These are phyloP conservation scores for Fusarium goolgardi DNA, from an alignment of 2,329 filamentous ascomycete species.

Conservation along the genomic window DNA sequence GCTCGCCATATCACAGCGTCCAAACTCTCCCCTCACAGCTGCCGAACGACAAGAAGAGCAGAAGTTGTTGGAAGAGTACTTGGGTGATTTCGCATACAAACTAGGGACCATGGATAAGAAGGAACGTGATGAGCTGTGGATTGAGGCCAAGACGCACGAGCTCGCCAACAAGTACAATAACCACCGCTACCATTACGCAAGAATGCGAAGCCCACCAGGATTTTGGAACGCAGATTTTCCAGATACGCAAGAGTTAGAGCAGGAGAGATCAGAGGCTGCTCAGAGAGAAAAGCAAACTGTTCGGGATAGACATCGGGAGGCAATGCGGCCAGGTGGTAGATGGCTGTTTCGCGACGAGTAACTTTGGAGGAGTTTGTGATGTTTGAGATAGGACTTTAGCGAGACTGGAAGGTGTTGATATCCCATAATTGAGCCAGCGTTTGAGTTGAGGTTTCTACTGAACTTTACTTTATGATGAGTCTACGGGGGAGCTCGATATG, in stretches of 20 bases:
- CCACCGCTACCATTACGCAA: slow-evolving; percentile 79
- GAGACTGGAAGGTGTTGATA: neutral
- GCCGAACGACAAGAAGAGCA: slow-evolving; percentile 57
- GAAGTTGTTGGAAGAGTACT: slow-evolving; percentile 64
- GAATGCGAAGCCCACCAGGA: slow-evolving; percentile 80
- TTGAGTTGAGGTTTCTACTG: neutral
- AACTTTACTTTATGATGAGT: neutral
- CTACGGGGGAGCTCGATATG: neutral
- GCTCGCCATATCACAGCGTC: slow-evolving; percentile 68
- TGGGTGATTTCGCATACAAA: slow-evolving; percentile 70
- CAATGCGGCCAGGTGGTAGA: slow-evolving; percentile 78
- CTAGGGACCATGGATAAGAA: slow-evolving; percentile 66
- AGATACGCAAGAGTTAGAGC: slow-evolving; percentile 80
- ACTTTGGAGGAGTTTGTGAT: slow-evolving; percentile 1
- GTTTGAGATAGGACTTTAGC: slow-evolving; percentile 2
- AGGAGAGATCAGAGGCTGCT: slow-evolving; percentile 73
- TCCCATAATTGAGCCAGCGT: neutral
- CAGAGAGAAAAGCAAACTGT: slow-evolving; percentile 72
- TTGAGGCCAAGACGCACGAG: slow-evolving; percentile 79
- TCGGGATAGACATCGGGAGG: slow-evolving; percentile 81
- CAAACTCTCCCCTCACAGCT: slow-evolving; percentile 52
- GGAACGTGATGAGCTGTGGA: slow-evolving; percentile 74
- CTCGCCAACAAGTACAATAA: slow-evolving; percentile 81
- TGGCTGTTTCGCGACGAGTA: slow-evolving; percentile 88
- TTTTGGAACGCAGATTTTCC: slow-evolving; percentile 95